Base-by-base conservation (phyloP, 768 basidiomycete genomes). In the Pisolithus marmoratus region DNA sequence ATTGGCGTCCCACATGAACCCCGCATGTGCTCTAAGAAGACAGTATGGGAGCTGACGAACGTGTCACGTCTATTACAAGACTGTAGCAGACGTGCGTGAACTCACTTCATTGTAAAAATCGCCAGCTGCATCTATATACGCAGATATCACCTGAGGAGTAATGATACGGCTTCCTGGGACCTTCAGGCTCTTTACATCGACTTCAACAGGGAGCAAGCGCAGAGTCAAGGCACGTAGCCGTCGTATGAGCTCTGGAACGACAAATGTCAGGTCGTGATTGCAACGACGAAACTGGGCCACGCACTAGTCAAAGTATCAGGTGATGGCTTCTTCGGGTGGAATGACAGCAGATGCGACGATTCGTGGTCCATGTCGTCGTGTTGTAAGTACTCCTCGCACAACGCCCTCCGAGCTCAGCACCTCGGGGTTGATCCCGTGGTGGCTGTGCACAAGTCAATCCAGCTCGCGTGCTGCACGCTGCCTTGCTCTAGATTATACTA, bases 51-150 rank as follows among this genome's bases (percentile, higher is more conserved):
- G 76, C 88, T 91, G 44, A 40, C 27, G 48, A 12, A 31, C 15
- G 26, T 40, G 24, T 50, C 55, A 42, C 14, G 36, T 48, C 24
- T 38, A 31, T 46, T 26, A 14, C 23, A 37, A 36, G 51, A 49
- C 53, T 19, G 11, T 15, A 15, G 41, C 19, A 14, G 34, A 3
- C 14, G 47, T 42, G 50, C 46, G 46, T 38, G 17, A 4, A 64
- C 84, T 58, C 61, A 94, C 90, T 23, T 90, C 88, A 62, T 93
- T 89, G 17, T 74, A 67, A 63, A 94, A 94, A 68, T 95, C 92
- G 6, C 94, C 94, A 8, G 88, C 94, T 22, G 90, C 86, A 46
- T 79, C 80, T 24, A 74, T 77, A 61, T 85, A 97, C 1, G 92
- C 82, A 38, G 74, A 72, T 52, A 97, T 79, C 42, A 95, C 89